Evolutionary conservation across 768 basidiomycete species (phyloP).

Genomic region (Holtermannia corniformis): DNA sequence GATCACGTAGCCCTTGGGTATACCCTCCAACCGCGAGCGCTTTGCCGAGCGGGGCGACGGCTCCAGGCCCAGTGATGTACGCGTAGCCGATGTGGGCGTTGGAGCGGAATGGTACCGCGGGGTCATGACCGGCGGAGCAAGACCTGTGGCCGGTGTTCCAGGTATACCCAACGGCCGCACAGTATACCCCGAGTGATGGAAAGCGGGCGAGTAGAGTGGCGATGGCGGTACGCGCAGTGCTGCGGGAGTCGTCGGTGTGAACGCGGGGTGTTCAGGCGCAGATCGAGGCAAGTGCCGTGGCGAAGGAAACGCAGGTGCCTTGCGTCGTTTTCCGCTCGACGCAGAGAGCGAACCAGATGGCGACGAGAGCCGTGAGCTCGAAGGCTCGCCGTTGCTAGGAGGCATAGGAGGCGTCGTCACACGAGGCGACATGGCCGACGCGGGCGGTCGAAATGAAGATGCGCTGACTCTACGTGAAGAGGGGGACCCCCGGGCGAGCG

Average conservation of each 20-base stretch:
- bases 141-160: background rate
- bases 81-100: background rate
- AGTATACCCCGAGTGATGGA: constrained; percentile 5
- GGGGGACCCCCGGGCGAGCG: background rate
- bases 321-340: constrained; percentile 7
- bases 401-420: background rate
- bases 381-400: background rate
- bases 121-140: background rate
- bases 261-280: background rate
- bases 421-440: background rate
- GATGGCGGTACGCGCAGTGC: constrained; percentile 5
- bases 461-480: background rate
- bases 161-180: background rate
- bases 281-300: constrained; percentile 4
- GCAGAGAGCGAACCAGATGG: constrained; percentile 9
- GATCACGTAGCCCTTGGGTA: constrained; percentile 15
- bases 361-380: constrained; percentile 1
- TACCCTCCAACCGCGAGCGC: constrained; percentile 3
- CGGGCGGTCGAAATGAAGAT: background rate
- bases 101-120: background rate
- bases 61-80: background rate
- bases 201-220: constrained; percentile 7
- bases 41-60: background rate
- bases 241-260: constrained; percentile 5
- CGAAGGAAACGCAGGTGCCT: constrained; percentile 12